These are phyloP conservation scores for Cladophialophora carrionii DNA, from an alignment of 2,329 filamentous ascomycete genomes.

Conservation along the genomic window DNA sequence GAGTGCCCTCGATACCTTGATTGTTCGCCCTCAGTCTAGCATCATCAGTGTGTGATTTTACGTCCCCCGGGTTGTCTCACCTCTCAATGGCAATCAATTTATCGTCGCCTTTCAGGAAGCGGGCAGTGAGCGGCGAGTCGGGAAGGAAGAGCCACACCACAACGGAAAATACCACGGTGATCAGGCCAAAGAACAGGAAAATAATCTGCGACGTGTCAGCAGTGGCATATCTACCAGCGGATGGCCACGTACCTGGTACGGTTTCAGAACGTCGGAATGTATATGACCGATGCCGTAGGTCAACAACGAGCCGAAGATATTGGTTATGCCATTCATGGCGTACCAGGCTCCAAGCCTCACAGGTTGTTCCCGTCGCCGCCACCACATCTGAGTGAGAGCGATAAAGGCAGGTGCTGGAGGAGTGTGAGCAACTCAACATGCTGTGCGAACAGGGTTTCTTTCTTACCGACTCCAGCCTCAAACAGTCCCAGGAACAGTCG, in stretches of 20 bases:
- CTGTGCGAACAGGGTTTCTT: not conserved
- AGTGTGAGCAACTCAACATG: constrained; percentile 5
- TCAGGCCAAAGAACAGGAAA: constrained; percentile 54
- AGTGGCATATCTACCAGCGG: too few relatives aligned
- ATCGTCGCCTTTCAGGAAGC: constrained; percentile 59
- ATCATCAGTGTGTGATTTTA: not conserved
- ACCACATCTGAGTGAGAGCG: constrained; percentile 61
- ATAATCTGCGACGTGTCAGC: constrained; percentile 45
- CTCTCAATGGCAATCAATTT: constrained; percentile 62
- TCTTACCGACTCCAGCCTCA: constrained; percentile 50
- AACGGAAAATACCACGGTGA: constrained; percentile 57
- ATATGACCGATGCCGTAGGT: constrained; percentile 59
- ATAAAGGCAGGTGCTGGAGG: constrained; percentile 54
- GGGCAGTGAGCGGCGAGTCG: constrained; percentile 64
- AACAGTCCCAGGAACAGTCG: constrained; percentile 63
- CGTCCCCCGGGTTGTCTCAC: constrained; percentile 1
- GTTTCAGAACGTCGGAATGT: constrained; percentile 47
- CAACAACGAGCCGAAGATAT: constrained; percentile 59
- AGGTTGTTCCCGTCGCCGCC: constrained; percentile 57
- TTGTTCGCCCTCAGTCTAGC: constrained; percentile 55
- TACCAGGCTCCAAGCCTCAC: constrained; percentile 58
- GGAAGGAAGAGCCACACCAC: constrained; percentile 62
- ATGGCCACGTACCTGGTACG: constrained; percentile 52
- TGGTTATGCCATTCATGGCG: constrained; percentile 55
- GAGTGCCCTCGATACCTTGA: constrained; percentile 46